Conservation (phyloP, 2,329 filamentous ascomycete genomes). For the Cryphonectria naterciae region DNA sequence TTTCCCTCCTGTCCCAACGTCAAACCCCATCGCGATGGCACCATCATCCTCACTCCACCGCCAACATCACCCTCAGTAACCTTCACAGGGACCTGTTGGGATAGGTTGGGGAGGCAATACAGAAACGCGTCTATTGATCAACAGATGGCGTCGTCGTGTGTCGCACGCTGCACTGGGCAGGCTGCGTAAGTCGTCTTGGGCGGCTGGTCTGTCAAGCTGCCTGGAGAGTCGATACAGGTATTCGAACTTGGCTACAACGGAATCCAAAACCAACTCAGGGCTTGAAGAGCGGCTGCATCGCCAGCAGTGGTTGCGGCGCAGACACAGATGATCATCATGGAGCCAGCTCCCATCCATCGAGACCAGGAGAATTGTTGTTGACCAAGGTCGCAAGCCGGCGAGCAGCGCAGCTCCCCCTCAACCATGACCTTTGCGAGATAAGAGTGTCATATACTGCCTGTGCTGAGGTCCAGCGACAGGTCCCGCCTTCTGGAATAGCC, state of each 20-base stretch:
- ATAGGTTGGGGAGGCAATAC: slow-evolving; percentile 19
- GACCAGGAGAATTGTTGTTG: background rate
- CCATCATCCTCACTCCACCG: background rate
- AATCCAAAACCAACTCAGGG: background rate
- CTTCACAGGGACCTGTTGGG: background rate
- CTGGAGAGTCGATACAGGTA: slow-evolving; percentile 5
- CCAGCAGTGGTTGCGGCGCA: background rate
- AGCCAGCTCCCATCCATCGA: background rate
- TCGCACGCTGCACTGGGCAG: slow-evolving; percentile 10
- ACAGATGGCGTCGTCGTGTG: slow-evolving; percentile 3
- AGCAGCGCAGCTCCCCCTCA: background rate
- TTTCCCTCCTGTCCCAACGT: background rate
- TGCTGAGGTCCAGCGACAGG: background rate
- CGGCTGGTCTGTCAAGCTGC: slow-evolving; percentile 6
- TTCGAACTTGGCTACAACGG: background rate
- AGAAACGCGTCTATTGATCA: slow-evolving; percentile 14
- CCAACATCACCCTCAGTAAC: background rate
- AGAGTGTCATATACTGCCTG: background rate
- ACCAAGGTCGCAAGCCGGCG: background rate
- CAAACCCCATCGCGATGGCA: background rate
- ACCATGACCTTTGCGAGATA: background rate
- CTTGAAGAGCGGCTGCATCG: background rate
- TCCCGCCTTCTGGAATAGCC: background rate
- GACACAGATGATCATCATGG: background rate
- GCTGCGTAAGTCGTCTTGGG: slow-evolving; percentile 8